phyloP scores from a whole-genome alignment of 768 basidiomycete species.

The Xerocomellus intermedius region DNA sequence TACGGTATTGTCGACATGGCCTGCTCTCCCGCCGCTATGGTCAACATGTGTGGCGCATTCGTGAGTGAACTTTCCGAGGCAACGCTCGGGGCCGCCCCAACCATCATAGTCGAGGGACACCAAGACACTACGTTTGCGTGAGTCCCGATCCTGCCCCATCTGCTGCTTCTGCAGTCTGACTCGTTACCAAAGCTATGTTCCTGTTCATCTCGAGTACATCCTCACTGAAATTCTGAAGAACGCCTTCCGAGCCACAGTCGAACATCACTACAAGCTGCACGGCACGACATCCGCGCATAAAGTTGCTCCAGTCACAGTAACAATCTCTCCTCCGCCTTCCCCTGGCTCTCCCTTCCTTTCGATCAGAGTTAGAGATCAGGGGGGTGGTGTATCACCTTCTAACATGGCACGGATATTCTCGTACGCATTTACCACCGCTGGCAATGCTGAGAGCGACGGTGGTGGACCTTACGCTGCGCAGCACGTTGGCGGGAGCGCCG shows the following conservation, averaged over 20 bases:
- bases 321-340: constrained; percentile 57
- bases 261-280: constrained; percentile 54
- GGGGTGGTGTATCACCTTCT: constrained; percentile 75
- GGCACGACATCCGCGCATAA: constrained; percentile 33
- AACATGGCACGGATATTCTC: constrained; percentile 83
- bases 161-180: constrained; percentile 11
- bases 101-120: constrained; percentile 69
- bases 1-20: constrained; percentile 74
- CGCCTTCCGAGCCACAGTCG: constrained; percentile 85
- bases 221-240: constrained; percentile 91
- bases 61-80: constrained; percentile 83
- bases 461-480: constrained; percentile 81
- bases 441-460: constrained; percentile 43
- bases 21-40: constrained; percentile 72
- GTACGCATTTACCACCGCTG: constrained; percentile 89
- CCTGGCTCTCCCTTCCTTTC: constrained; percentile 54
- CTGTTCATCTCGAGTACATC: constrained; percentile 89
- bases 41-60: constrained; percentile 78
- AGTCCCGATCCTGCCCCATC: constrained; percentile 32
- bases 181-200: constrained; percentile 62
- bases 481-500: constrained; percentile 70
- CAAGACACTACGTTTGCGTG: constrained; percentile 74
- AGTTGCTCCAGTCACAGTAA: constrained; percentile 67
- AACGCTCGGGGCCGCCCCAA: constrained; percentile 70
- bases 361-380: constrained; percentile 80